Conservation (phyloP, 441 rosid species). For the Gossypium schwendimanii region DNA sequence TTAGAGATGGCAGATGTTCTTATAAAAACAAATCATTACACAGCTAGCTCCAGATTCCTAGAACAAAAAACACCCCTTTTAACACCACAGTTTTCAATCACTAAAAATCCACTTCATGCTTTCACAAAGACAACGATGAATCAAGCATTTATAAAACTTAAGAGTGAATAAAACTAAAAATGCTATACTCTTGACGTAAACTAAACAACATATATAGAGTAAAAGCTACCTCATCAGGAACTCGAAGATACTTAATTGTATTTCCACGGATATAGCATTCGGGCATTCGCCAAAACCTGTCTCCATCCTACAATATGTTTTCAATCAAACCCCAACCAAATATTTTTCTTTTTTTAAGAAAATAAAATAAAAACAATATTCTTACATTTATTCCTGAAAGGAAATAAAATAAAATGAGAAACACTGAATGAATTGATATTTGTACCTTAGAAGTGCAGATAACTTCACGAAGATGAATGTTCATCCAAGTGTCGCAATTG, state of each 20-base stretch:
- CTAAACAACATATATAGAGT: background rate
- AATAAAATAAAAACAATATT: background rate
- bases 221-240: slow-evolving; percentile 77
- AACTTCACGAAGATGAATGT: slow-evolving; percentile 96
- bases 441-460: slow-evolving; percentile 93
- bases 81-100: background rate
- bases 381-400: background rate
- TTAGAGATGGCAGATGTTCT: background rate
- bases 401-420: background rate
- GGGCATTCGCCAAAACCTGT: slow-evolving; percentile 95
- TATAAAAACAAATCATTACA: background rate
- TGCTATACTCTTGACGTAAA: background rate
- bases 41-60: background rate
- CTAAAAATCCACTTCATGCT: background rate
- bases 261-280: slow-evolving; percentile 97
- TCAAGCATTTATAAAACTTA: background rate
- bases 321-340: slow-evolving; percentile 7
- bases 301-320: slow-evolving; percentile 67
- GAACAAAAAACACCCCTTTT: background rate
- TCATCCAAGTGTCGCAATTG: slow-evolving; percentile 97
- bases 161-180: background rate
- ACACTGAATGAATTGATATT: background rate
- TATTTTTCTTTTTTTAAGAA: background rate
- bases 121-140: background rate
- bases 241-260: slow-evolving; percentile 87